These are phyloP conservation scores for Ascomycota sp. DNA, from an alignment of 2,329 filamentous ascomycete species.

Conservation along the genomic window DNA sequence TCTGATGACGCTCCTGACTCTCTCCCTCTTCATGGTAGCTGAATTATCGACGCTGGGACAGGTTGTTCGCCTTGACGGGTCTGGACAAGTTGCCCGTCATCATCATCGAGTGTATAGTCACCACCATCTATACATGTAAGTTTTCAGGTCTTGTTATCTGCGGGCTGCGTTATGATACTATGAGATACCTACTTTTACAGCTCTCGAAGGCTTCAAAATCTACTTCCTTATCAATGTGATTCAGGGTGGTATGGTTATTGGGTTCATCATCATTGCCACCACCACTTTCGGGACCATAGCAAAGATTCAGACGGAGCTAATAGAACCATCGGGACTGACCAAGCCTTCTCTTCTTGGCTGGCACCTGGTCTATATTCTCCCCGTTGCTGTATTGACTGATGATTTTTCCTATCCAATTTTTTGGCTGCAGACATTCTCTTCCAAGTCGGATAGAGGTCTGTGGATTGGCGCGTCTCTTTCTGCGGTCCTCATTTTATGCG, in stretches of 20 bases:
- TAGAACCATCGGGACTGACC: slow-evolving; percentile 49
- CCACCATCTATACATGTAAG: slow-evolving; percentile 64
- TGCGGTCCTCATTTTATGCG: slow-evolving; percentile 40
- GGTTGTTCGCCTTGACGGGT: slow-evolving; percentile 54
- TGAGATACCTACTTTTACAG: slow-evolving; percentile 23
- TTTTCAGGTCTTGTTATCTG: background rate
- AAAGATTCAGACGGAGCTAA: slow-evolving; percentile 46
- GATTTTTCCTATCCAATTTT: slow-evolving; percentile 74
- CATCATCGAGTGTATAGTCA: slow-evolving; percentile 58
- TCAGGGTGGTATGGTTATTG: slow-evolving; percentile 59
- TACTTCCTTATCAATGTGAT: slow-evolving; percentile 72
- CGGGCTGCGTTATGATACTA: too few species aligned
- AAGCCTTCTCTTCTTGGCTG: slow-evolving; percentile 53
- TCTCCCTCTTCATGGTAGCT: slow-evolving; percentile 75
- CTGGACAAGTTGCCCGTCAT: slow-evolving; percentile 54
- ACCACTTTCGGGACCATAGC: slow-evolving; percentile 62
- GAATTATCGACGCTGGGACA: slow-evolving; percentile 68
- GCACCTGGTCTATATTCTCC: slow-evolving; percentile 72
- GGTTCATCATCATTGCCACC: slow-evolving; percentile 54
- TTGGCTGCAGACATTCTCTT: slow-evolving; percentile 70
- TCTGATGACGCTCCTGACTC: slow-evolving; percentile 56
- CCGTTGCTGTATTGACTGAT: slow-evolving; percentile 63
- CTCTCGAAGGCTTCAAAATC: slow-evolving; percentile 63
- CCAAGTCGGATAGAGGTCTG: slow-evolving; percentile 58
- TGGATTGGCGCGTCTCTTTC: slow-evolving; percentile 55